Evolutionary conservation across 352 stramenopile species (phyloP).

Genomic region (Pythium plurisporium): DNA sequence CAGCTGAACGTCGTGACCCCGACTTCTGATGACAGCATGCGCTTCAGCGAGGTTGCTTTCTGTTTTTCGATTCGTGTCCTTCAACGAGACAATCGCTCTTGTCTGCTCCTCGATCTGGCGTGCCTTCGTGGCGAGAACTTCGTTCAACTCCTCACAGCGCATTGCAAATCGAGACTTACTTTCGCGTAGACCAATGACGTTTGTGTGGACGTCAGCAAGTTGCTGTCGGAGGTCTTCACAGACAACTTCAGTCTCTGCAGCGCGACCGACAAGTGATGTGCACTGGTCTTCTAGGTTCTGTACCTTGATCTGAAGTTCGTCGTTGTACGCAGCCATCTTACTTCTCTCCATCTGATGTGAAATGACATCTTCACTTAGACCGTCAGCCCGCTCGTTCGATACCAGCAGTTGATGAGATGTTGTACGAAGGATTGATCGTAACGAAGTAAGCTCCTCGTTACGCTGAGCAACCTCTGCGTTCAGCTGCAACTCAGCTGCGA

Average conservation of each 20-base stretch:
- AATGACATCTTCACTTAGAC: slow-evolving; percentile 14
- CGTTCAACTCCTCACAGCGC: slow-evolving; percentile 5
- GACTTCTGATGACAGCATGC: background rate
- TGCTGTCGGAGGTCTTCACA: background rate
- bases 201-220: background rate
- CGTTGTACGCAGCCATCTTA: background rate
- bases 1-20: background rate
- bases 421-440: slow-evolving; percentile 2
- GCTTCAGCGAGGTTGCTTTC: background rate
- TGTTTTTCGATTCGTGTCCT: background rate
- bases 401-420: slow-evolving; percentile 5
- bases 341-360: background rate
- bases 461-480: background rate
- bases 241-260: background rate
- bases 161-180: background rate
- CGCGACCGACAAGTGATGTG: background rate
- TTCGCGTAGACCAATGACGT: background rate
- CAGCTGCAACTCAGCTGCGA: background rate
- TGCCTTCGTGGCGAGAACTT: background rate
- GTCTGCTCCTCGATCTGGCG: background rate
- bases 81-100: background rate
- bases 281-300: background rate
- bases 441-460: background rate
- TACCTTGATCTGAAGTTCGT: background rate
- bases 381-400: slow-evolving; percentile 2